Evolutionary conservation across 140 eudicot species (phyloP).

Genomic region (Senecio squalidus): DNA sequence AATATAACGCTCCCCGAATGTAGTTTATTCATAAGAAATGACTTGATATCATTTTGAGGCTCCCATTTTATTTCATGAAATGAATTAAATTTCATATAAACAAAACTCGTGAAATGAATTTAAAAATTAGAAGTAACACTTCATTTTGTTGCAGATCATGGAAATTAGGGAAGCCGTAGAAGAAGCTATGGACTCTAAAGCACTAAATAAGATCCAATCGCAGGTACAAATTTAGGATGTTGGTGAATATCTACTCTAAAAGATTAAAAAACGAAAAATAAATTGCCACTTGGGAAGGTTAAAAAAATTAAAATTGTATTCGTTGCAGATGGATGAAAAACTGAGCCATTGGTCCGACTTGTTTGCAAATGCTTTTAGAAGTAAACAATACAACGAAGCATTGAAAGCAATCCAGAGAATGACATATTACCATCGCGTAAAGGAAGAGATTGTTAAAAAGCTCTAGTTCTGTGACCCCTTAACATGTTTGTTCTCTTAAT

Average conservation of each 20-base stretch:
- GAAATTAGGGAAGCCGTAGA: slow-evolving; percentile 95
- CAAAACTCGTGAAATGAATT: not conserved
- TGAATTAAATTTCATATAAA: too few relatives aligned
- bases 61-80: not conserved
- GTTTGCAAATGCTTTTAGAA: slow-evolving; percentile 57
- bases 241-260: not conserved
- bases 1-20: not conserved
- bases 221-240: slow-evolving; percentile 38
- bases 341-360: slow-evolving; percentile 43
- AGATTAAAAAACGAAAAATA: not conserved
- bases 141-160: slow-evolving; percentile 56
- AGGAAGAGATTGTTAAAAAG: slow-evolving; percentile 74
- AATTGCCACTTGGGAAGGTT: not conserved
- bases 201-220: slow-evolving; percentile 51
- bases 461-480: slow-evolving; percentile 29
- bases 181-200: slow-evolving; percentile 56
- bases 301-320: not conserved
- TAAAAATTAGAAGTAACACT: not conserved
- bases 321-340: slow-evolving; percentile 63
- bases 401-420: slow-evolving; percentile 62
- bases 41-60: not conserved
- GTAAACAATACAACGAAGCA: slow-evolving; percentile 55
- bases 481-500: not conserved
- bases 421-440: slow-evolving; percentile 76
- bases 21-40: not conserved